Evolutionary conservation across 768 basidiomycete genomes (phyloP), one percentile per base, ranked within the genome.

Genomic region (Kwoniella bestiolae): DNA sequence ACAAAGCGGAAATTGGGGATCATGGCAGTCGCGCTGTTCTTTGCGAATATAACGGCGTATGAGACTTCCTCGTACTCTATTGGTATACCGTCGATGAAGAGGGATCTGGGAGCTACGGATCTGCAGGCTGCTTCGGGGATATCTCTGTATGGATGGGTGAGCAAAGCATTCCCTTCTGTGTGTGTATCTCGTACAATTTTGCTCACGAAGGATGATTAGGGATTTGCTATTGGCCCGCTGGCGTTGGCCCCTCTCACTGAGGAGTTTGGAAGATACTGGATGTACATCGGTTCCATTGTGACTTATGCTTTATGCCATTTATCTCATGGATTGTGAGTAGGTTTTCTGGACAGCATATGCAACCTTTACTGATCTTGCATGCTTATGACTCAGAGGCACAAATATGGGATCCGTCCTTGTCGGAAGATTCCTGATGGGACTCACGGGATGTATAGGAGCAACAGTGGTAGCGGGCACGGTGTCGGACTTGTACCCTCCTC

Each of bases 391-490:
- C 56, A 81, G 82, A 1, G 81, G 77, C 0, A 66, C 71, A 32
- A 82, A 80, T 62, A 79, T 81, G 41, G 71, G 59, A 3, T 79
- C 81, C 7, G 65, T 83, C 21, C 68, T 82, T 31, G 72, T 82
- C 3, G 71, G 71, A 18, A 74, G 82, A 0, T 80, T 83, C 57
- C 65, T 83, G 2, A 57, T 71, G 1, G 82, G 82, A 3, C 59
- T 71, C 6, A 75, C 78, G 0, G 83, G 80, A 0, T 75, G 71
- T 5, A 78, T 81, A 0, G 83, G 81, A 0, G 60, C 60, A 0
- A 82, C 81, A 0, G 63, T 83, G 35, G 82, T 83, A 1, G 82
- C 81, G 1, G 82, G 82, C 0, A 82, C 80, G 0, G 66, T 83
- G 11, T 75, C 79, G 0, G 82, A 83, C 55, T 75, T 83, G 7